Percentiles rank a stretch among this genome's conserved stretches.
These are phyloP conservation scores for Hyphopichia fennica DNA, from an alignment of 1,139 yeast species.

Conservation along the genomic window DNA sequence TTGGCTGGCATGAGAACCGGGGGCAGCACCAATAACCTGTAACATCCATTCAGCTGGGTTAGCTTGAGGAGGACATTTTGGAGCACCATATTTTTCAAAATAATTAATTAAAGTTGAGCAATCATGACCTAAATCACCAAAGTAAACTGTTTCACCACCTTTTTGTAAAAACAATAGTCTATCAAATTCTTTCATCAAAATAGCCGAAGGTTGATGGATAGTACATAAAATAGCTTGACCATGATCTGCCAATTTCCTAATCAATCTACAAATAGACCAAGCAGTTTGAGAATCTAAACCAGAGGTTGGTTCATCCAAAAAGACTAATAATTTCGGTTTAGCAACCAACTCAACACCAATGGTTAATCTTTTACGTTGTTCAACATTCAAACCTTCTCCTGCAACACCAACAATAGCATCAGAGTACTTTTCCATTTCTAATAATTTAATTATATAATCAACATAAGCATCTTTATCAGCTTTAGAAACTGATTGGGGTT, in stretches of 20 bases:
- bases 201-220: slow-evolving; percentile 44
- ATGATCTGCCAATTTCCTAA: slow-evolving; percentile 42
- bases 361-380: slow-evolving; percentile 36
- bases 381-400: slow-evolving; percentile 42
- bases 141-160: slow-evolving; percentile 64
- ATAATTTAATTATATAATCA: slow-evolving; percentile 34
- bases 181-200: slow-evolving; percentile 36
- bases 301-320: slow-evolving; percentile 41
- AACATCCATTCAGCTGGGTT: slow-evolving; percentile 61
- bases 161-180: slow-evolving; percentile 37
- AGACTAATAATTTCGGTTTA: slow-evolving; percentile 36
- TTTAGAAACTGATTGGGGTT: slow-evolving; percentile 27
- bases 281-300: slow-evolving; percentile 47
- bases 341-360: slow-evolving; percentile 44
- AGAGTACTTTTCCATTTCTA: slow-evolving; percentile 36
- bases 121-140: slow-evolving; percentile 62
- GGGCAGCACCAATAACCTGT: slow-evolving; percentile 49
- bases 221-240: slow-evolving; percentile 47
- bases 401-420: slow-evolving; percentile 42
- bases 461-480: slow-evolving; percentile 35
- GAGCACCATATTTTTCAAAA: slow-evolving; percentile 56
- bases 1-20: slow-evolving; percentile 35
- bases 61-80: slow-evolving; percentile 44
- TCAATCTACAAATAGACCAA: slow-evolving; percentile 43
- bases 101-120: slow-evolving; percentile 51